Base-by-base conservation (phyloP, 2,329 filamentous ascomycete genomes). In the Emergomyces orientalis region DNA sequence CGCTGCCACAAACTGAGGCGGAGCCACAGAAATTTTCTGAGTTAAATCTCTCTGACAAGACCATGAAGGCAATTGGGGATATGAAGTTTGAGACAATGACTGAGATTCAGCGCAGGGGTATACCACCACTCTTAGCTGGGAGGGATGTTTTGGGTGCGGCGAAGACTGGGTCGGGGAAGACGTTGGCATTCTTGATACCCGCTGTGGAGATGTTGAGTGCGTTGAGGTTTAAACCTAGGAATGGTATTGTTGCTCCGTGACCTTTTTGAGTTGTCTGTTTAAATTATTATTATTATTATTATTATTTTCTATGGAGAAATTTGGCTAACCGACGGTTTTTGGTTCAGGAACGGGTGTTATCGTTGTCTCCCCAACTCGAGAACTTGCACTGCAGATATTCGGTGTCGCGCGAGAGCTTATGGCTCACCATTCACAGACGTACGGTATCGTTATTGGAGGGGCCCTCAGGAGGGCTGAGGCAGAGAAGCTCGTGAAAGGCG, bases 1-100 rank as follows among this genome's bases (percentile, higher is more conserved):
- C 81, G 14, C 74, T 86, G 59, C 86, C 86, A 2, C 81, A 80
- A 37, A 81, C 84, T 37, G 84, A 84, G 60, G 79, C 77, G 59
- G 84, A 88, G 63, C 86, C 87, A 27, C 80, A 87, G 71, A 85
- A 86, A 60, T 96, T 97, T 72, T 78, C 85, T 41, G 88, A 97
- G 67, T 81, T 99, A 66, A 89, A 89, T 62, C 83, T 99, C 13
- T 94, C 90, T 1, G 88, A 92, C 30, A 91, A 90, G 77, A 97
- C 91, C 0, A 88, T 92, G 82, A 86, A 88, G 78, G 92, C 91
- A 9, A 91, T 97, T 69, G 78, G 87, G 63, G 90, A 89, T 67
- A 97, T 99, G 93, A 89, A 89, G 17, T 97, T 97, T 74, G 87
- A 89, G 71, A 92, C 83, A 57, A 97, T 99, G 92, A 97, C 94